phyloP scores from a whole-genome alignment of 1,284 basidiomycete species.

The Flammula alnicola region DNA sequence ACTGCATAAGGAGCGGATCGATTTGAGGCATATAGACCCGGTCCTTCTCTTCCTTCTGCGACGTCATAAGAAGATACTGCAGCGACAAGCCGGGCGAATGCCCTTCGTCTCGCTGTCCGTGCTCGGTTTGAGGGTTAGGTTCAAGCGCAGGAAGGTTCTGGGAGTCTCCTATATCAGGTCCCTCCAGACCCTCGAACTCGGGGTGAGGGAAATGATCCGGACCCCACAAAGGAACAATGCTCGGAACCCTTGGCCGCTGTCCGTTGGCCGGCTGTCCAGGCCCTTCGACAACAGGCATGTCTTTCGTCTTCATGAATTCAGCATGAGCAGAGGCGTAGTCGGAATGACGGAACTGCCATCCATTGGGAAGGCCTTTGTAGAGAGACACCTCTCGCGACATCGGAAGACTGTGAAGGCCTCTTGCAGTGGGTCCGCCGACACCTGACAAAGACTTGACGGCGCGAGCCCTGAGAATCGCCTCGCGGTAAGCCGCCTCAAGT shows the following conservation, averaged over 20 bases:
- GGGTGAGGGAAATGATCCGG: conserved; percentile 23
- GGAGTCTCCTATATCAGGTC: conserved; percentile 3
- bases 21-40: conserved; percentile 18
- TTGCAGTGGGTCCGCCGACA: conserved; percentile 12
- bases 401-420: conserved; percentile 29
- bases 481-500: conserved; percentile 23
- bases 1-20: conserved; percentile 27
- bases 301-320: conserved; percentile 35
- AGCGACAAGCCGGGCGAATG: conserved; percentile 5
- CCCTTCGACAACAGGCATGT: conserved; percentile 13
- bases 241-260: conserved; percentile 34
- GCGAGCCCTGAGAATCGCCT: conserved; percentile 23
- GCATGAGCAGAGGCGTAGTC: conserved; percentile 41
- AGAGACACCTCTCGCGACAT: conserved; percentile 51
- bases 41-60: conserved; percentile 7
- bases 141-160: conserved; percentile 2
- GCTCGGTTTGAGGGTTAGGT: background rate
- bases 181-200: conserved; percentile 14
- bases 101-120: background rate
- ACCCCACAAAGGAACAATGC: conserved; percentile 35
- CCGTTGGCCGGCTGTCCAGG: background rate
- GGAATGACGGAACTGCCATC: conserved; percentile 46
- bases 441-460: conserved; percentile 12
- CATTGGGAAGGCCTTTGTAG: conserved; percentile 48
- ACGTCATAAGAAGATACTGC: conserved; percentile 23